Evolutionary conservation across 2,329 filamentous ascomycete genomes (phyloP), one percentile per base, ranked within the genome.

Genomic region (Pseudohalonectria lignicola): DNA sequence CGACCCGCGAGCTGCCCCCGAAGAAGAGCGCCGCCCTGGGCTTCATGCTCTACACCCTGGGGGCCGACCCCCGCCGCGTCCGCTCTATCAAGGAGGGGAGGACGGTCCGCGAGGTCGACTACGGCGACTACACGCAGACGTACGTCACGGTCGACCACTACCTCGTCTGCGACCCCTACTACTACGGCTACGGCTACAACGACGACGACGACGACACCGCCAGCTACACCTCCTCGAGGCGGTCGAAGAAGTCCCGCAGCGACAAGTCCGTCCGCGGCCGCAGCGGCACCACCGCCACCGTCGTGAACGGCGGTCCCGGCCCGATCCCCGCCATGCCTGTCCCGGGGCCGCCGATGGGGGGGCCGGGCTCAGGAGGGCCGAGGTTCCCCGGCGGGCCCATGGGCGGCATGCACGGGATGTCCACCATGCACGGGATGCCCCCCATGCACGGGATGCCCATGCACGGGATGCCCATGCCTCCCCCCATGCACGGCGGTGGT

Each of bases 31-130:
- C 30, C 16, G 18, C 19, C 15, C 26, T 39, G 35, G 40, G 37
- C 12, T 37, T 41, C 17, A 33, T 42, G 13, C 38, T 45, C 43
- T 47, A 42, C 20, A 31, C 44, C 10, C 41, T 43, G 9, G 41
- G 45, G 26, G 45, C 43, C 11, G 39, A 42, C 35, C 45, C 45
- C 19, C 42, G 43, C 23, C 37, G 42, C 31, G 39, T 43, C 43
- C 39, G 37, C 11, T 36, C 43, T 15, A 29, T 47, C 15, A 38
- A 39, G 19, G 31, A 43, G 8, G 43, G 39, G 21, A 42, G 17
- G 15, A 43, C 41, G 5, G 42, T 37, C 8, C 23, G 23, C 4
- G 45, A 47, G 40, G 34, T 25, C 9, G 35, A 41, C 11, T 36
- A 45, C 13, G 43, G 41, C 28, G 36, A 40, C 23, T 37, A 35